Conservation (phyloP, 2,329 filamentous ascomycete genomes). For the Cucurbitaria berberidis region DNA sequence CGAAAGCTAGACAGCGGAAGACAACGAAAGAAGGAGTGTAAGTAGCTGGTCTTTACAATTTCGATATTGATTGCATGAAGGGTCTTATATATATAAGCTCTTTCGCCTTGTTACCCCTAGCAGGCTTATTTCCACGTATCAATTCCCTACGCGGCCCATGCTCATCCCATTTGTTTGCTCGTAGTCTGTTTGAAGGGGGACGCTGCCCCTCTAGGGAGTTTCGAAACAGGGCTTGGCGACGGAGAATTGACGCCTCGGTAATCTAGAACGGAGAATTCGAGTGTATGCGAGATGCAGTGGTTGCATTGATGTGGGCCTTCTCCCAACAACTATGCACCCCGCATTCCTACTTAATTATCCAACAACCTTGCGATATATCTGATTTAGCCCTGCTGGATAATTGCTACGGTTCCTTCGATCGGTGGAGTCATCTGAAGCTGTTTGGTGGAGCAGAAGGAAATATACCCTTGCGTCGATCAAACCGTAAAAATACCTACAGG, state of each 20-base stretch:
- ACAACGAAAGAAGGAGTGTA: not conserved
- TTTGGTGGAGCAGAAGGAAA: not conserved
- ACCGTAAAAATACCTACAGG: not conserved
- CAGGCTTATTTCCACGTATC: not conserved
- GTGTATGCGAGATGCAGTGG: not conserved
- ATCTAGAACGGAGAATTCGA: not conserved
- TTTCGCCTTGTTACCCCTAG: not conserved
- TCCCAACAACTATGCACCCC: not conserved
- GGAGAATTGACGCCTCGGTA: conserved; percentile 1
- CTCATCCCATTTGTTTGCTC: not conserved
- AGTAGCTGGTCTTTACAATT: not conserved
- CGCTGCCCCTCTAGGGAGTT: not conserved
- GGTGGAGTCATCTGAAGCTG: not conserved
- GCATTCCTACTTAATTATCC: not conserved
- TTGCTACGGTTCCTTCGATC: too few species aligned
- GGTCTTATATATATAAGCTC: not conserved
- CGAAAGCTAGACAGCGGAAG: not conserved
- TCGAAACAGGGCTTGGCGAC: conserved; percentile 2
- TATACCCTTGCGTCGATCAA: conserved; percentile 1
- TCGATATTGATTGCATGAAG: not conserved
- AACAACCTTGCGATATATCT: not conserved
- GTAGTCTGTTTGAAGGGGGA: conserved; percentile 1
- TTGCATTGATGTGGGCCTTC: not conserved
- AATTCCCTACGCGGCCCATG: not conserved
- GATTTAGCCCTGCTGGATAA: too few species aligned